Evolutionary conservation across 768 basidiomycete genomes (phyloP).

Genomic region (Albatrellus ellisii): DNA sequence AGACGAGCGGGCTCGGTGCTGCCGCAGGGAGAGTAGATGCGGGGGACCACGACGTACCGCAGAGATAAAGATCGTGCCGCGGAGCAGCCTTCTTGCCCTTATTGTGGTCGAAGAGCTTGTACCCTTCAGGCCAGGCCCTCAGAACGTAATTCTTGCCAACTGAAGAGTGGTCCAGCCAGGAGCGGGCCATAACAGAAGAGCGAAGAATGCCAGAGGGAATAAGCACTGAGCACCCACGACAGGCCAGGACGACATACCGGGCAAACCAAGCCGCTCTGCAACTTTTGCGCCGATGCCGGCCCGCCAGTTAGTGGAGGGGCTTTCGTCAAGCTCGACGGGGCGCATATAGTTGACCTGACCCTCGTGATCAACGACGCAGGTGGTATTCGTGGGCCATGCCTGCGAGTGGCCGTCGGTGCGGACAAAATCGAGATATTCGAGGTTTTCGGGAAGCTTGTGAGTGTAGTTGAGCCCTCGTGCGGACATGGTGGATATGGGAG

Average conservation of each 20-base stretch:
- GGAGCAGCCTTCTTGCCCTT: conserved; percentile 43
- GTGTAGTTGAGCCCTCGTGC: conserved; percentile 7
- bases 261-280: conserved; percentile 31
- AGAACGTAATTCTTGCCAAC: conserved; percentile 47
- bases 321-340: conserved; percentile 35
- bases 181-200: background rate
- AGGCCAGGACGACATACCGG: conserved; percentile 37
- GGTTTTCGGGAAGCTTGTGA: conserved; percentile 33
- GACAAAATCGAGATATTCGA: conserved; percentile 44
- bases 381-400: conserved; percentile 47
- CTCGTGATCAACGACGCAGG: conserved; percentile 36
- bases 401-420: conserved; percentile 43
- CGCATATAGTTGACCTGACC: conserved; percentile 67
- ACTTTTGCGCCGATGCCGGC: conserved; percentile 26
- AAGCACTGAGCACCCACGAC: background rate
- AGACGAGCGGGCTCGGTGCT: background rate
- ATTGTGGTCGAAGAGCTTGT: conserved; percentile 63
- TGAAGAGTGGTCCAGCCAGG: conserved; percentile 15
- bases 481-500: conserved; percentile 6
- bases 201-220: background rate
- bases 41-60: conserved; percentile 31
- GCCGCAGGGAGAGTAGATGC: background rate
- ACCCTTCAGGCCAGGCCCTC: conserved; percentile 49
- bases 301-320: conserved; percentile 43
- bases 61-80: conserved; percentile 69